These are phyloP conservation scores for Zoysia pacifica DNA, from an alignment of 176 grass and related monocot species.

Conservation along the genomic window DNA sequence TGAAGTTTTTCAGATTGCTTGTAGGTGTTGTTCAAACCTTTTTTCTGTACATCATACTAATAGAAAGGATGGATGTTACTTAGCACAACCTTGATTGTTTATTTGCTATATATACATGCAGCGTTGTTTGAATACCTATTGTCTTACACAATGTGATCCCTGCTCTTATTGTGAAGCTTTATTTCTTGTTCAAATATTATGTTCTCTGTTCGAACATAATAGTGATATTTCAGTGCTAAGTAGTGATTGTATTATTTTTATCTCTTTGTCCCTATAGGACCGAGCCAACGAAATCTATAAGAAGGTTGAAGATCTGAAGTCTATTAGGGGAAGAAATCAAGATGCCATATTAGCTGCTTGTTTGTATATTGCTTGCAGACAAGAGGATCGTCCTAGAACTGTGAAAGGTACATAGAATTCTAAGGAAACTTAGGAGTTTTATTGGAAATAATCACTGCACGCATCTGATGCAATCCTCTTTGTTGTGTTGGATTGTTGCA, in stretches of 20 bases:
- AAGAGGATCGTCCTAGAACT: slow-evolving; percentile 83
- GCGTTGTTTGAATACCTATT: neutral
- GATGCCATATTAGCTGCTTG: slow-evolving; percentile 89
- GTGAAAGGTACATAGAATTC: slow-evolving; percentile 62
- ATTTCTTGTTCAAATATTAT: neutral
- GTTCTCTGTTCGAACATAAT: neutral
- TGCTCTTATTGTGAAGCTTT: neutral
- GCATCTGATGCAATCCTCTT: slow-evolving; percentile 4
- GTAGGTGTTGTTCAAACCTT: neutral
- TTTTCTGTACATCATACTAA: neutral
- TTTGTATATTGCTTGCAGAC: slow-evolving; percentile 89
- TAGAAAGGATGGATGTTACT: neutral
- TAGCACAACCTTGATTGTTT: neutral
- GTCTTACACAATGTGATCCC: neutral
- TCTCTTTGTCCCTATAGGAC: slow-evolving; percentile 47
- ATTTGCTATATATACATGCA: neutral
- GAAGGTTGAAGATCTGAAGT: slow-evolving; percentile 90
- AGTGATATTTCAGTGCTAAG: neutral
- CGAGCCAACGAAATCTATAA: slow-evolving; percentile 94
- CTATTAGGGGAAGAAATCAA: slow-evolving; percentile 84
- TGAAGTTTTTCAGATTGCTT: neutral
- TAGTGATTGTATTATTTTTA: slow-evolving; percentile 28
- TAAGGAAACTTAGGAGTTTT: neutral
- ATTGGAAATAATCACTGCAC: neutral
- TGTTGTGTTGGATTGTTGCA: slow-evolving; percentile 24